Base-by-base conservation (phyloP, 2,329 filamentous ascomycete genomes). In the Arthrobotrys conoides region DNA sequence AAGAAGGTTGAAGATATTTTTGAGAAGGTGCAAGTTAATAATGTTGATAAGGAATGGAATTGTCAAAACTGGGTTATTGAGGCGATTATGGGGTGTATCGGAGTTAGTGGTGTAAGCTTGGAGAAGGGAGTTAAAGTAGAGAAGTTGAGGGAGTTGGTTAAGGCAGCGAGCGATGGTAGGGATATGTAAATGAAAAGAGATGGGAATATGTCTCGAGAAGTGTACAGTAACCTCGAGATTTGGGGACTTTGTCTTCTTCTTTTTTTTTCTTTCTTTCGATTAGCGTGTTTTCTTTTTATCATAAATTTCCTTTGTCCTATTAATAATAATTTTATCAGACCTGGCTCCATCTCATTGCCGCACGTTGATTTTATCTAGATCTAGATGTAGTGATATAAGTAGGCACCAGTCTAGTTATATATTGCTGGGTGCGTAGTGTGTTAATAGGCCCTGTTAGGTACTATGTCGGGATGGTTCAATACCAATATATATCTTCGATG, bases 21-120 rank as follows among this genome's bases (percentile, higher is more conserved):
- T 22, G 75, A 67, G 49, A 65, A 55, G 16, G 36, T 78, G 6
- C 63, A 48, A 14, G 75, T 78, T 30, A 61, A 78, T 48, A 78
- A 78, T 59, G 75, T 78, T 3, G 57, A 78, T 24, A 65, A 57
- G 68, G 63, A 46, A 8, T 78, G 75, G 75, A 78, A 78, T 48
- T 72, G 75, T 59, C 75, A 78, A 53, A 30, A 78, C 53, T 78
- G 75, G 75, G 75, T 78, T 33, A 57, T 69, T 5, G 68, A 72
- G n/a, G 75, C 75, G 18, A 27, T 78, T 22, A 64, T 12, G 18
- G 64, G 57, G 9, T 57, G 67, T 12, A 57, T 72, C n/a, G 64
- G 64, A 10, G 18, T 69, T 30, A 59, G 38, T 10, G 53, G 53
- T 30, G 75, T 78, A 12, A 77, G 49, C 22, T 51, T 77, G 59